phyloP scores from a whole-genome alignment of 441 rosid genomes.

The Gossypium gossypioides region DNA sequence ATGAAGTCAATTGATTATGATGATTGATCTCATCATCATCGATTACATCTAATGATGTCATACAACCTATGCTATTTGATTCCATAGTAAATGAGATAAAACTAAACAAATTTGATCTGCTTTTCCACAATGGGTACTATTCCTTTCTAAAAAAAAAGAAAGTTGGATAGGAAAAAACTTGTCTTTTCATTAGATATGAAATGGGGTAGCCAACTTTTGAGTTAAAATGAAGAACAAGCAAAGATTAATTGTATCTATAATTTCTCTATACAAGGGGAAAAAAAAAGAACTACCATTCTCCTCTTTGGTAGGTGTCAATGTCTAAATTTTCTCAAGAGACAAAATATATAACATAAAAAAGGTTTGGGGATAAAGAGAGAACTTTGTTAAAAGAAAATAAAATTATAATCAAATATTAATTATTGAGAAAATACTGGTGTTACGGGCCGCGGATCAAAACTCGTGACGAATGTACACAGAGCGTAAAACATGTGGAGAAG shows the following conservation, averaged over 20 bases:
- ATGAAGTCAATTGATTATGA: conserved; percentile 39
- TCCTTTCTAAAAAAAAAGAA: neutral
- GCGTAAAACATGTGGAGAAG: too few relatives aligned
- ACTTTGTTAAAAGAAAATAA: too few relatives aligned
- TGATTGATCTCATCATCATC: conserved; percentile 73
- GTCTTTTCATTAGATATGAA: neutral
- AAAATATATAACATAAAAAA: too few relatives aligned
- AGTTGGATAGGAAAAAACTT: too few relatives aligned
- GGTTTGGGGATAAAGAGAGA: too few relatives aligned
- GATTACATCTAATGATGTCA: conserved; percentile 16
- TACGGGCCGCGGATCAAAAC: too few relatives aligned
- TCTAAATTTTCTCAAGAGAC: too few relatives aligned
- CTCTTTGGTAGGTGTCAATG: conserved; percentile 12
- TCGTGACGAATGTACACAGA: too few relatives aligned
- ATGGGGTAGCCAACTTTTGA: neutral
- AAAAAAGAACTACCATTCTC: conserved; percentile 16
- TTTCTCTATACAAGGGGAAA: neutral
- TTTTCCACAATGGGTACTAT: conserved; percentile 12
- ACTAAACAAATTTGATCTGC: neutral
- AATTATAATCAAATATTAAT: too few relatives aligned
- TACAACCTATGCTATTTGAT: conserved; percentile 51
- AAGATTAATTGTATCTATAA: neutral
- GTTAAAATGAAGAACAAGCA: neutral
- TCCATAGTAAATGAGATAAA: conserved; percentile 37
- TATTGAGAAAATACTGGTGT: too few relatives aligned